These are phyloP conservation scores for Lentinus tigrinus DNA, from an alignment of 768 basidiomycete genomes.

Conservation along the genomic window DNA sequence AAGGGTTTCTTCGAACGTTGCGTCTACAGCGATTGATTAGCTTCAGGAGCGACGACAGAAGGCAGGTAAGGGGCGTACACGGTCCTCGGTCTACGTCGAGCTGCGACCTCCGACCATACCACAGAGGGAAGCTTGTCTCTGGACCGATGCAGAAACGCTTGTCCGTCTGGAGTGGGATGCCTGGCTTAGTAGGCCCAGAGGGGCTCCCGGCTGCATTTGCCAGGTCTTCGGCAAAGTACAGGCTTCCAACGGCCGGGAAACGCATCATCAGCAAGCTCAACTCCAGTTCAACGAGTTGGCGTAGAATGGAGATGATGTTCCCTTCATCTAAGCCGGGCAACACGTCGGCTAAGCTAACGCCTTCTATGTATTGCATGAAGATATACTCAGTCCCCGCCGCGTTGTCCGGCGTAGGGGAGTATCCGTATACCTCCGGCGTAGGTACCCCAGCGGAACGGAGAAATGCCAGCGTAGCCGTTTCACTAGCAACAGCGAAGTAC, in stretches of 20 bases:
- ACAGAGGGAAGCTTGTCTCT: constrained; percentile 43
- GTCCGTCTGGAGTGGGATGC: constrained; percentile 32
- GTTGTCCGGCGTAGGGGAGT: constrained; percentile 29
- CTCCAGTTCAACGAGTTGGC: constrained; percentile 48
- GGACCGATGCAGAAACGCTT: constrained; percentile 28
- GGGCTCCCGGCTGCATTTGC: constrained; percentile 34
- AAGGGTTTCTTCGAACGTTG: constrained; percentile 43
- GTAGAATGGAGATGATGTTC: constrained; percentile 41
- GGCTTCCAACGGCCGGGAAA: constrained; percentile 52
- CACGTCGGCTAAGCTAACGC: constrained; percentile 41
- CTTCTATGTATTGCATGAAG: constrained; percentile 33
- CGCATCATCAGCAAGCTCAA: constrained; percentile 45
- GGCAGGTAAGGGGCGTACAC: constrained; percentile 42
- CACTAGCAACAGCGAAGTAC: constrained; percentile 29
- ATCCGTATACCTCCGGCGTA: constrained; percentile 31
- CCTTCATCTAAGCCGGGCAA: constrained; percentile 38
- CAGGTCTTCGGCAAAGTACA: constrained; percentile 48
- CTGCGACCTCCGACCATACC: constrained; percentile 49
- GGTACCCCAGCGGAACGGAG: constrained; percentile 31
- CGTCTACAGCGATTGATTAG: constrained; percentile 39
- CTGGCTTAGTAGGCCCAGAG: no score
- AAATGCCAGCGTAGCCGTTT: constrained; percentile 30
- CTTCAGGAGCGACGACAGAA: constrained; percentile 26
- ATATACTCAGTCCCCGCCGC: constrained; percentile 30
- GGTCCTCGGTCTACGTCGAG: constrained; percentile 52